Percentiles rank a stretch among this genome's conserved stretches.
Evolutionary conservation across 2,329 filamentous ascomycete species (phyloP).

Genomic region (Alternaria arbusti): DNA sequence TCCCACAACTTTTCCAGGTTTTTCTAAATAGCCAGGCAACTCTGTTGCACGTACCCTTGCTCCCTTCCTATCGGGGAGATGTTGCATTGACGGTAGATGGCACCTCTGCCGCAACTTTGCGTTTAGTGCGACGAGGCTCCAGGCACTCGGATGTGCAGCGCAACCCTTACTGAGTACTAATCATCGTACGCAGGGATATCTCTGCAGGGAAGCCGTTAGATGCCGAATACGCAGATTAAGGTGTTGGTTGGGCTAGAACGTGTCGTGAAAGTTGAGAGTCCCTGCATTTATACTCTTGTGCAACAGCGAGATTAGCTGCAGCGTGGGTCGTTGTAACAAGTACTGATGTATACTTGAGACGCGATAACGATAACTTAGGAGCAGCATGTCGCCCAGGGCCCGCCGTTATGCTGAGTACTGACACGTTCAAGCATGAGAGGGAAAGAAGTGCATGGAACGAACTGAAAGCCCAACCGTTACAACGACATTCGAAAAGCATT

Average conservation of each 20-base stretch:
- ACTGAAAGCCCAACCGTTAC: not conserved
- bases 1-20: no score
- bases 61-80: no score
- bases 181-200: not conserved
- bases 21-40: not conserved
- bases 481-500: not conserved
- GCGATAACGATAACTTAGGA: not conserved
- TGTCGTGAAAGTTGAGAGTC: not conserved
- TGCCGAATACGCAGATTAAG: constrained; percentile 8
- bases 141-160: not conserved
- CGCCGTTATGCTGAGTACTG: not conserved
- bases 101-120: not conserved
- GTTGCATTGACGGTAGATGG: not conserved
- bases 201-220: not conserved
- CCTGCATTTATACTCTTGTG: not conserved
- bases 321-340: not conserved
- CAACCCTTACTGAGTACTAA: not conserved
- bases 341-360: not conserved
- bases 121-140: not conserved
- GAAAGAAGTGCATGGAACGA: not conserved
- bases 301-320: not conserved
- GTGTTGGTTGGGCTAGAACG: constrained; percentile 8
- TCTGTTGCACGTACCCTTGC: no score
- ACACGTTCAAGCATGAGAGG: not conserved
- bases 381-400: no score